Percentiles rank a stretch among this genome's conserved stretches.
Evolutionary conservation across 1,139 yeast genomes (phyloP).

Genomic region (Zygosaccharomyces sapae): DNA sequence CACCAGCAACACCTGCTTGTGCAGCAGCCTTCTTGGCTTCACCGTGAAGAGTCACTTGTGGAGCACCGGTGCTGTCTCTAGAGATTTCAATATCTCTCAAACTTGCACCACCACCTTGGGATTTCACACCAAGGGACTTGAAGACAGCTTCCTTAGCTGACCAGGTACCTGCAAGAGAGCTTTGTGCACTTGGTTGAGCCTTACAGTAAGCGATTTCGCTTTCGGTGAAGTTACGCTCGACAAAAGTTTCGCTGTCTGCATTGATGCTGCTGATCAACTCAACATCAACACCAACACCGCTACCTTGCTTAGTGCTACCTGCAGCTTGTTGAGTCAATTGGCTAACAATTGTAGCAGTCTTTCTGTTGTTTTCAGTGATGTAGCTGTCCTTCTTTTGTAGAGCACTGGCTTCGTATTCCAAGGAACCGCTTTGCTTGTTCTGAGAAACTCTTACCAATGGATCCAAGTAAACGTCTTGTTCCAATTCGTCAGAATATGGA

Average conservation of each 20-base stretch:
- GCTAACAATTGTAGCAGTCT: constrained; percentile 27
- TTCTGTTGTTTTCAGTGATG: constrained; percentile 20
- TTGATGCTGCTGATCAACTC: constrained; percentile 81
- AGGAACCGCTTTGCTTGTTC: constrained; percentile 48
- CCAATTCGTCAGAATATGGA: constrained; percentile 85
- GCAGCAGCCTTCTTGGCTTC: constrained; percentile 71
- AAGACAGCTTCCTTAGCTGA: constrained; percentile 98
- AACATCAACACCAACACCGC: constrained; percentile 95
- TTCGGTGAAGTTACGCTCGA: constrained; percentile 85
- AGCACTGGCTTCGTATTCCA: constrained; percentile 43
- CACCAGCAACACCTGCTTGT: constrained; percentile 61
- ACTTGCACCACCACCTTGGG: constrained; percentile 94
- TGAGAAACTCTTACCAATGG: constrained; percentile 82
- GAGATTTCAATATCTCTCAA: constrained; percentile 83
- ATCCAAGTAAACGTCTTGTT: constrained; percentile 85
- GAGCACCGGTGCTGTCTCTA: constrained; percentile 81
- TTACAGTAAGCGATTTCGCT: constrained; percentile 76
- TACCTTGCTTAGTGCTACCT: constrained; percentile 45
- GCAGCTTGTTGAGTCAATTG: constrained; percentile 41
- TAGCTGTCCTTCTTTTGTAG: constrained; percentile 35
- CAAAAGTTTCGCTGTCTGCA: constrained; percentile 78
- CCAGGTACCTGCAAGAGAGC: constrained; percentile 98
- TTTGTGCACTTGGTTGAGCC: constrained; percentile 68
- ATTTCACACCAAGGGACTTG: constrained; percentile 85
- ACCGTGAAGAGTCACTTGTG: constrained; percentile 72